Percentiles rank a stretch among this genome's conserved stretches.
Evolutionary conservation across 345 rosid genomes (phyloP).

Genomic region (Gossypium anomalum): DNA sequence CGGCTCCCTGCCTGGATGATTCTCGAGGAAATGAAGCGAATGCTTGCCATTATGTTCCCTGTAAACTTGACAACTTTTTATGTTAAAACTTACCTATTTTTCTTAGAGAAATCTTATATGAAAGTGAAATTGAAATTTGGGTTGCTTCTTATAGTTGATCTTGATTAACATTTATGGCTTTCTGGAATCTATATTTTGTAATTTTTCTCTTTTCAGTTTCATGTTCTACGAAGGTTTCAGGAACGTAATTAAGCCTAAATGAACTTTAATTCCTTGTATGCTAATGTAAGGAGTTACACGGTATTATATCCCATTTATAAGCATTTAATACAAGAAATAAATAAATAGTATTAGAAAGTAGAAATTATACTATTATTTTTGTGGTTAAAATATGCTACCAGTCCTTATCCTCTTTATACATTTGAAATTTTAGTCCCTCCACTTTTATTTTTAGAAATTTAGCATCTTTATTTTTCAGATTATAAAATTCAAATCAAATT

Average conservation of each 20-base stretch:
- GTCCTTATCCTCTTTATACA: too few species aligned
- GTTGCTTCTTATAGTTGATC: background rate
- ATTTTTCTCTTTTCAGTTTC: background rate
- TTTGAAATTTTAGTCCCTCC: too few species aligned
- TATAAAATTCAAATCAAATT: too few species aligned
- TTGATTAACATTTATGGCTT: background rate
- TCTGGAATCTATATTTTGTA: too few species aligned
- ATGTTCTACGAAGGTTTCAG: background rate
- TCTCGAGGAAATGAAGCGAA: constrained; percentile 13
- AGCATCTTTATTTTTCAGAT: too few species aligned
- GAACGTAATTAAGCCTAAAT: background rate
- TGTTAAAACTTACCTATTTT: background rate
- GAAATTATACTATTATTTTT: too few species aligned
- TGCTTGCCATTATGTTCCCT: constrained; percentile 8
- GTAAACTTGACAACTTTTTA: background rate
- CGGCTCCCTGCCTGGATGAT: background rate
- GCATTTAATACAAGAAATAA: too few species aligned
- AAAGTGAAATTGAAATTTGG: background rate
- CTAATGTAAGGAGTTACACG: background rate
- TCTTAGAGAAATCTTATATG: background rate
- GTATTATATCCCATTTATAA: too few species aligned
- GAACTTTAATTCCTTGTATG: background rate
- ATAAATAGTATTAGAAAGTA: too few species aligned
- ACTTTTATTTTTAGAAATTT: too few species aligned
- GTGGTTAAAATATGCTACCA: too few species aligned